Evolutionary conservation across 306 rosid species (phyloP).

Genomic region (Hippophae gyantsensis): DNA sequence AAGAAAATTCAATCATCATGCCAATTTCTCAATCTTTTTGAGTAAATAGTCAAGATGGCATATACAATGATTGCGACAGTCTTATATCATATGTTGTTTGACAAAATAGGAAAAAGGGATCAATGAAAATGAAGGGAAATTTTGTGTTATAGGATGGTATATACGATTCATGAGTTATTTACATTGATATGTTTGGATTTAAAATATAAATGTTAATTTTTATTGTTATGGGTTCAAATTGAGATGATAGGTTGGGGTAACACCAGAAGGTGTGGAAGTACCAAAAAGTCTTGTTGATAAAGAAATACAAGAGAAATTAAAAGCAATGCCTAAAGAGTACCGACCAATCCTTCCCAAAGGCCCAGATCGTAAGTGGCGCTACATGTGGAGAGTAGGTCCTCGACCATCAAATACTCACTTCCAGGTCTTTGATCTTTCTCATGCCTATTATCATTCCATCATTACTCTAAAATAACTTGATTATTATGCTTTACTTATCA

Average conservation of each 20-base stretch:
- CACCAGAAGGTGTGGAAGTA: slow-evolving; percentile 84
- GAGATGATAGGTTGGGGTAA: slow-evolving; percentile 72
- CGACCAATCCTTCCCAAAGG: slow-evolving; percentile 61
- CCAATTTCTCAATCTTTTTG: no score
- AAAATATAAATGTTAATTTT: not conserved
- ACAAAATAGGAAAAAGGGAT: no score
- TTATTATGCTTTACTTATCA: slow-evolving; percentile 11
- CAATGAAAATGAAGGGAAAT: not conserved
- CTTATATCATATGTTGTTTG: no score
- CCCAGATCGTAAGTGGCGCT: slow-evolving; percentile 89
- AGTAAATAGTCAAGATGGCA: no score
- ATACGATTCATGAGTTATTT: no score
- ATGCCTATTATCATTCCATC: not conserved
- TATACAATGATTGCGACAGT: no score
- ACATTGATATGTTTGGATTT: no score
- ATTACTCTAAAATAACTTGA: not conserved
- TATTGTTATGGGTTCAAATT: slow-evolving; percentile 10
- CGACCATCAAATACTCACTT: slow-evolving; percentile 68
- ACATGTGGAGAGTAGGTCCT: slow-evolving; percentile 93
- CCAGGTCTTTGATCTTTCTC: slow-evolving; percentile 43
- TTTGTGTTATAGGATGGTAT: not conserved
- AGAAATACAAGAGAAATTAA: slow-evolving; percentile 70
- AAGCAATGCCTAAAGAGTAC: slow-evolving; percentile 55
- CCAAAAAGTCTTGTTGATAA: slow-evolving; percentile 87
- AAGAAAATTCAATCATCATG: no score